Percentiles rank a stretch among this genome's conserved stretches.
phyloP scores from a whole-genome alignment of 495 filamentous ascomycete species.

The Echria macrotheca region DNA sequence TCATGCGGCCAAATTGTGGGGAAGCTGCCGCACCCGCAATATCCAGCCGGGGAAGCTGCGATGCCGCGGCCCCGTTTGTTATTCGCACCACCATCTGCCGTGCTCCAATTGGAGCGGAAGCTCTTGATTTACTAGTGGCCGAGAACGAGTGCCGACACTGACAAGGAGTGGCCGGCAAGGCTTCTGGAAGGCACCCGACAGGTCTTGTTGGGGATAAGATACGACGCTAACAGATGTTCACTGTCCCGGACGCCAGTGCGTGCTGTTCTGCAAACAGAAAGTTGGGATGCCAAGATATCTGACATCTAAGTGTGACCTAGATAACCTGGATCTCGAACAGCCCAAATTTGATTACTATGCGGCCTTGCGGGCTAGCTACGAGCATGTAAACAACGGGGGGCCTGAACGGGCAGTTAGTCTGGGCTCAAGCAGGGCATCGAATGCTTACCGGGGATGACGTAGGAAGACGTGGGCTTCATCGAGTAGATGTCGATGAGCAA shows the following conservation, averaged over 20 bases:
- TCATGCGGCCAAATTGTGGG: slow-evolving; percentile 22
- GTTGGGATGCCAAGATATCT: not conserved
- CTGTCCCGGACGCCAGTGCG: not conserved
- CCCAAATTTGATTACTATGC: not conserved
- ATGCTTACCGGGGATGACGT: slow-evolving; percentile 32
- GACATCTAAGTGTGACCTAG: too few species aligned
- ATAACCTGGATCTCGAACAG: not conserved
- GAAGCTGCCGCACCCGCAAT: slow-evolving; percentile 13
- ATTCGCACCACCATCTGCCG: not conserved
- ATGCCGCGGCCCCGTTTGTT: slow-evolving; percentile 16
- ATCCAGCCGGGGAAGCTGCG: slow-evolving; percentile 20
- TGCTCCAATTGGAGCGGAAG: not conserved
- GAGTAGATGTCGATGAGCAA: slow-evolving; percentile 44
- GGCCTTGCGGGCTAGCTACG: not conserved
- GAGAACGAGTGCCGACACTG: too few species aligned
- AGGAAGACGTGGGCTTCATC: slow-evolving; percentile 24
- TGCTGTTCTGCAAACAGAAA: not conserved
- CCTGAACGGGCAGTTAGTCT: slow-evolving; percentile 1
- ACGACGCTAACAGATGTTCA: not conserved
- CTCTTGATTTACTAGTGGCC: too few species aligned
- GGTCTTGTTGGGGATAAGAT: too few species aligned
- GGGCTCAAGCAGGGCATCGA: too few species aligned
- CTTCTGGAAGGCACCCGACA: too few species aligned
- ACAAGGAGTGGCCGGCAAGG: too few species aligned
- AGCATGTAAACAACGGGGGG: slow-evolving; percentile 16